These are phyloP conservation scores for Globisporangium paroecandrum DNA, from an alignment of 352 stramenopile species.

Conservation along the genomic window DNA sequence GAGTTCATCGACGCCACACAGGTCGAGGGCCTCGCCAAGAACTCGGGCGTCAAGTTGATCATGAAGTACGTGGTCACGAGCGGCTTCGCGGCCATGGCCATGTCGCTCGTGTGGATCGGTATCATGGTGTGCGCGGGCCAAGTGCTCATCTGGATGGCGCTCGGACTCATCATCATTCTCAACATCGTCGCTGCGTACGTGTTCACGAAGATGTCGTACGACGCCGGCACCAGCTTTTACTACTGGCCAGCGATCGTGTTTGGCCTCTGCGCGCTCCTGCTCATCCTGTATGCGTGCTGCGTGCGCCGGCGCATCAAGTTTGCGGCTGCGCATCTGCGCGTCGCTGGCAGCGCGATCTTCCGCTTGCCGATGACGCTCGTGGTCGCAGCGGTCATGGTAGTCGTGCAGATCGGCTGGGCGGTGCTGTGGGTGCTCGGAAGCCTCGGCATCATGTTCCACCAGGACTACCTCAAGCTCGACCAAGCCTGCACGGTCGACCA, in stretches of 20 bases:
- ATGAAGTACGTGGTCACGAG: constrained; percentile 50
- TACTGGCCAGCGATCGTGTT: constrained; percentile 67
- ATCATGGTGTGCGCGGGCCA: constrained; percentile 55
- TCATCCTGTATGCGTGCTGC: constrained; percentile 60
- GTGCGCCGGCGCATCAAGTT: constrained; percentile 90
- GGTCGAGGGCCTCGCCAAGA: constrained; percentile 30
- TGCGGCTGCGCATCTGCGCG: constrained; percentile 87
- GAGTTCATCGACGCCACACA: constrained; percentile 60
- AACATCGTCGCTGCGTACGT: constrained; percentile 54
- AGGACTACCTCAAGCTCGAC: constrained; percentile 61
- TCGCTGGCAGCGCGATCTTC: constrained; percentile 85
- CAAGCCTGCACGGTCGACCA: constrained; percentile 40
- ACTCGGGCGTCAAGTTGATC: constrained; percentile 54
- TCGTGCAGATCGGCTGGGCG: constrained; percentile 84
- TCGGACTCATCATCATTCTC: constrained; percentile 47
- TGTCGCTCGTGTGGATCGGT: constrained; percentile 74
- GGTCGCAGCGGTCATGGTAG: constrained; percentile 78
- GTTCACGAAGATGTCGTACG: constrained; percentile 66
- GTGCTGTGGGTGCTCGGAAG: constrained; percentile 83
- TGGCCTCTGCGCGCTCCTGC: constrained; percentile 41
- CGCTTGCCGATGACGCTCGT: constrained; percentile 80
- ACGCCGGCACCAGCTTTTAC: constrained; percentile 53
- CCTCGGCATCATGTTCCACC: constrained; percentile 79
- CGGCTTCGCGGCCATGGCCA: constrained; percentile 50
- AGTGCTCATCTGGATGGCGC: constrained; percentile 51